Evolutionary conservation across 495 filamentous ascomycete genomes (phyloP), one percentile per base, ranked within the genome.

Genomic region (Chaetomium cochliodes): DNA sequence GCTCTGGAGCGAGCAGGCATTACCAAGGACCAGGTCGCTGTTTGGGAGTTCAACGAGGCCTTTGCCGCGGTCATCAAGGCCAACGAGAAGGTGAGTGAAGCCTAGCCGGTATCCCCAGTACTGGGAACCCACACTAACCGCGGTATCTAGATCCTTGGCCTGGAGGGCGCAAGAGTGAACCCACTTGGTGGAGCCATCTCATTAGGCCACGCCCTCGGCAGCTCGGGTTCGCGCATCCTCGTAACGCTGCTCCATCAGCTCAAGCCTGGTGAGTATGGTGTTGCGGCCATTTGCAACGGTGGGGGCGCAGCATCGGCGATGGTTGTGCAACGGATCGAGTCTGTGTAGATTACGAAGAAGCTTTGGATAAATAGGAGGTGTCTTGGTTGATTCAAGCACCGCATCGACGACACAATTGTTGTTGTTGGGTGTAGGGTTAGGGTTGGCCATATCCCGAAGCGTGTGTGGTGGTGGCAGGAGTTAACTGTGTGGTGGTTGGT

Each of bases 41-140:
- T 96, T 3, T 97, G 93, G 93, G 94, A 98, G 76, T 94, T 98
- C 77, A 98, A 98, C 75, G 94, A 98, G 74, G 94, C 94, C 0
- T 98, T 98, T 74, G 93, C 93, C 16, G 93, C 90, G 0, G 93
- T 97, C 16, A 96, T 97, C 76, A 92, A 93, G 75, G 93, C 93
- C 11, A 97, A 97, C 69, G 89, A 91, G 70, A 90, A 94, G 87
- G 90, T 89, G 71, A 76, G 75, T n/a, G 33, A 68, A 26, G 11
- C 6, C 23, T 49, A 20, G 20, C n/a, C 30, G 12, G 23, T 66
- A 5, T 47, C 23, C 65, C 46, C 60, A 26, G 33, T n/a, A 20
- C 15, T 26, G 23, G 8, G 47, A 33, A 12, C 6, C 50, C 46
- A 54, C 46, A 20, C 72, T 67, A 62, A 58, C 16, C 12, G 20